Conservation (phyloP, 192 early-diverging fungal genomes). For the Polychytrium aggregatum region DNA sequence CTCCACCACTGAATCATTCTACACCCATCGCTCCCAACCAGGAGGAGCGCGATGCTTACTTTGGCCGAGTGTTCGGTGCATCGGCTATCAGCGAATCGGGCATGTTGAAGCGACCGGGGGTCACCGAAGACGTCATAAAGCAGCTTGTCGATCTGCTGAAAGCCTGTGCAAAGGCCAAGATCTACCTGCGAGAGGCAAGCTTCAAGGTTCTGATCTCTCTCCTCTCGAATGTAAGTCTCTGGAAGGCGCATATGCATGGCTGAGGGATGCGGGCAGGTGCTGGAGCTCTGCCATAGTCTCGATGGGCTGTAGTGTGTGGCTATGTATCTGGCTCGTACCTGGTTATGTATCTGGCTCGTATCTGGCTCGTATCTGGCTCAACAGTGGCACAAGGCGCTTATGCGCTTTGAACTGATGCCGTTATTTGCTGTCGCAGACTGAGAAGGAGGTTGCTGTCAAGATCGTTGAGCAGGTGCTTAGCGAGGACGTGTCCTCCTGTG, state of each 20-base stretch:
- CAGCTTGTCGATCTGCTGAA: slow-evolving; percentile 57
- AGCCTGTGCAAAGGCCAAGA: slow-evolving; percentile 58
- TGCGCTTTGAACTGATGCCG: too few species aligned
- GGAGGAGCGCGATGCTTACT: slow-evolving; percentile 81
- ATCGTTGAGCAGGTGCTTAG: too few species aligned
- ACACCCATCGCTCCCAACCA: too few species aligned
- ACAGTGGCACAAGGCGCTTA: too few species aligned
- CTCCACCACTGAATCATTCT: too few species aligned
- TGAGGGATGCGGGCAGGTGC: not conserved
- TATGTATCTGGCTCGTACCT: too few species aligned
- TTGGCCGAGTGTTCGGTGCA: slow-evolving; percentile 85
- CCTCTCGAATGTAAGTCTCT: slow-evolving; percentile 16
- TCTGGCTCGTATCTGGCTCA: too few species aligned
- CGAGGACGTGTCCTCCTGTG: too few species aligned
- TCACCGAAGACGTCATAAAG: slow-evolving; percentile 59
- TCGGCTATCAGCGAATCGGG: slow-evolving; percentile 73
- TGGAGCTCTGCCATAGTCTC: not conserved
- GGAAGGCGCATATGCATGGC: not conserved
- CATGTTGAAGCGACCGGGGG: slow-evolving; percentile 47
- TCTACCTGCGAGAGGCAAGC: slow-evolving; percentile 68
- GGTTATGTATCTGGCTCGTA: too few species aligned
- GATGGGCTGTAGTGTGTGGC: not conserved
- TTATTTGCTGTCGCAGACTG: too few species aligned
- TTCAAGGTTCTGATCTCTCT: slow-evolving; percentile 56
- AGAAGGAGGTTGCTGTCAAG: too few species aligned